Evolutionary conservation across 257 asterid genomes (phyloP).

Genomic region (Thymus quinquecostatus): DNA sequence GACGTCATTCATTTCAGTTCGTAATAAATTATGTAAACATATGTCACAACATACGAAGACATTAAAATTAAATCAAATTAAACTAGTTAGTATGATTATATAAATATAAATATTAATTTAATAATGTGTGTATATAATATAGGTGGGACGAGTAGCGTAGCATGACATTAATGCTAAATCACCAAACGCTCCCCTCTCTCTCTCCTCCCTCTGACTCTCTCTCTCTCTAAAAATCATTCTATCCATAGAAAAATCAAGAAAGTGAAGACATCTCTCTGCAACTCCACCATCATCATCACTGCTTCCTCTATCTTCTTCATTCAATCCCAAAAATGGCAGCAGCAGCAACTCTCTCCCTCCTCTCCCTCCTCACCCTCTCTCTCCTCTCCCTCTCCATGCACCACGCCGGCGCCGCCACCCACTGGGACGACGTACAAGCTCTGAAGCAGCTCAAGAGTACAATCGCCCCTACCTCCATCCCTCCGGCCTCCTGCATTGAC

Average conservation of each 20-base stretch:
- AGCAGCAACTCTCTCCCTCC: conserved; percentile 12
- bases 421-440: conserved; percentile 60
- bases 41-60: not conserved
- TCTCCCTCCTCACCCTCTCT: conserved; percentile 21
- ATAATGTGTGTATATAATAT: not conserved
- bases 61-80: not conserved
- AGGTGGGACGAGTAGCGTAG: not conserved
- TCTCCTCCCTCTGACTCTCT: conserved; percentile 24
- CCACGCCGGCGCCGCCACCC: conserved; percentile 51
- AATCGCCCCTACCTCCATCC: conserved; percentile 49
- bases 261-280: conserved; percentile 19
- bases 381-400: conserved; percentile 33
- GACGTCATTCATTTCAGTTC: no score
- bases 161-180: conserved; percentile 15
- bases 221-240: conserved; percentile 17
- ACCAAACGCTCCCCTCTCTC: not conserved
- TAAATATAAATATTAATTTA: not conserved
- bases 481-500: conserved; percentile 61
- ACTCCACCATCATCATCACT: conserved; percentile 17
- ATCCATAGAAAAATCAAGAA: not conserved
- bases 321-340: conserved; percentile 20
- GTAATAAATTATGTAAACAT: not conserved
- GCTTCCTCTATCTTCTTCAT: no score
- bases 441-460: conserved; percentile 61
- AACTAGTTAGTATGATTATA: no score